Evolutionary conservation across 2,329 filamentous ascomycete species (phyloP).

Genomic region (Fusarium nurragi): DNA sequence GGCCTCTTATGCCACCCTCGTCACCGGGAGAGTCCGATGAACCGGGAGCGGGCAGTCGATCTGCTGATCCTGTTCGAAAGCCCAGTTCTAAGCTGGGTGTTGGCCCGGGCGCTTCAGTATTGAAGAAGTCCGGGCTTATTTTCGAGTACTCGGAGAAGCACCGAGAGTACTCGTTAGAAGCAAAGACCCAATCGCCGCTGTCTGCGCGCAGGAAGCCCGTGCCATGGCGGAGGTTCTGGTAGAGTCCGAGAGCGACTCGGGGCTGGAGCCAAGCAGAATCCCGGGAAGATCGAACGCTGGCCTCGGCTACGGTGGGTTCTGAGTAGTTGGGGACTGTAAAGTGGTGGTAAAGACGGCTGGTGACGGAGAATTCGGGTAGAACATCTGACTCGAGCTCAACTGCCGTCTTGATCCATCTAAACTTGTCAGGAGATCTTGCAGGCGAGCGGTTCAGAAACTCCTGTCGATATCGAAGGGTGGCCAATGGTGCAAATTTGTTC

Average conservation of each 20-base stretch:
- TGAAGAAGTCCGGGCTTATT: slow-evolving; percentile 45
- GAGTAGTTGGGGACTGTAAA: slow-evolving; percentile 43
- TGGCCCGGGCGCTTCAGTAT: slow-evolving; percentile 43
- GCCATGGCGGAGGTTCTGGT: slow-evolving; percentile 48
- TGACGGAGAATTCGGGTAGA: slow-evolving; percentile 51
- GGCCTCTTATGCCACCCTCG: slow-evolving; percentile 50
- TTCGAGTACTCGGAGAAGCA: slow-evolving; percentile 48
- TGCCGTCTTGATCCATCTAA: slow-evolving; percentile 40
- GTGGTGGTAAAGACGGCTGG: slow-evolving; percentile 50
- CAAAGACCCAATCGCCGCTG: slow-evolving; percentile 53
- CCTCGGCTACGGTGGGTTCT: slow-evolving; percentile 51
- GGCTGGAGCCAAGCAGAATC: slow-evolving; percentile 38
- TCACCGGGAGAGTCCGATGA: slow-evolving; percentile 26
- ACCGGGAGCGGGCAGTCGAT: slow-evolving; percentile 16
- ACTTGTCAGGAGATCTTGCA: slow-evolving; percentile 15
- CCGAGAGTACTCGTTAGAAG: slow-evolving; percentile 44
- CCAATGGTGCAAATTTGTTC: slow-evolving; percentile 51
- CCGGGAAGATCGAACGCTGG: slow-evolving; percentile 45
- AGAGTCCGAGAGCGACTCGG: slow-evolving; percentile 47
- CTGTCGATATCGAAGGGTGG: slow-evolving; percentile 53
- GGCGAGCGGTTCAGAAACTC: slow-evolving; percentile 47
- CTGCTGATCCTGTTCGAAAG: slow-evolving; percentile 47
- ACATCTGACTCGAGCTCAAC: slow-evolving; percentile 46
- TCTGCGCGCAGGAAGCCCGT: slow-evolving; percentile 53
- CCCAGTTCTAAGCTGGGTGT: slow-evolving; percentile 55